Evolutionary conservation across 495 filamentous ascomycete genomes (phyloP).

Genomic region (Podospora tetraspora): DNA sequence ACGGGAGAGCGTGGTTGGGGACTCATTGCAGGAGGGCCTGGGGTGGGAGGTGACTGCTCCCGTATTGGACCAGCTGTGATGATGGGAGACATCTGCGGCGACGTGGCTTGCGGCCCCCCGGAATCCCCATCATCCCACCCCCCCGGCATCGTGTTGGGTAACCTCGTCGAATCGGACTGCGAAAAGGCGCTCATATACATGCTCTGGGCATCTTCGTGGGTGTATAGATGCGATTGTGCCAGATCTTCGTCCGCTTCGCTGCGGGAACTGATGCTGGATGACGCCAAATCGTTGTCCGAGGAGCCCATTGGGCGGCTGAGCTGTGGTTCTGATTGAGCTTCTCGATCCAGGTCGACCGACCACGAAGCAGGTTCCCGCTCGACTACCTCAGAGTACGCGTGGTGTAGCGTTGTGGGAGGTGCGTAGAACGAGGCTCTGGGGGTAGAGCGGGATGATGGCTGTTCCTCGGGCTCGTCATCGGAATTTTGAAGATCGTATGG

Average conservation of each 20-base stretch:
- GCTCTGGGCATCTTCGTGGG: constrained; percentile 87
- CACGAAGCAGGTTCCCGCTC: constrained; percentile 26
- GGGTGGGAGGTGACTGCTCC: background rate
- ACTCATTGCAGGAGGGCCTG: background rate
- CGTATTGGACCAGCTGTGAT: background rate
- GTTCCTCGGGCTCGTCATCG: constrained; percentile 17
- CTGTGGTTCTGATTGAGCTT: constrained; percentile 38
- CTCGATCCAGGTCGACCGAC: constrained; percentile 27
- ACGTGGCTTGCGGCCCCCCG: background rate
- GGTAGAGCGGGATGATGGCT: constrained; percentile 39
- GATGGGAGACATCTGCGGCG: background rate
- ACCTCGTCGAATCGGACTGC: constrained; percentile 32
- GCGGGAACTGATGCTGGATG: constrained; percentile 22
- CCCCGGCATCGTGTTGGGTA: constrained; percentile 52
- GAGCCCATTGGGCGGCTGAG: constrained; percentile 22
- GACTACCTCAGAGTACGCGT: constrained; percentile 34
- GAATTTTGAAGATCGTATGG: constrained; percentile 40
- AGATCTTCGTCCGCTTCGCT: constrained; percentile 43
- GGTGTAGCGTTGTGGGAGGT: constrained; percentile 12
- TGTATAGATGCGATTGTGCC: constrained; percentile 72
- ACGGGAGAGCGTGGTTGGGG: background rate
- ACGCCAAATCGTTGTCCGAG: constrained; percentile 19
- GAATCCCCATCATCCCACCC: constrained; percentile 47
- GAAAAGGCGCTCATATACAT: constrained; percentile 78
- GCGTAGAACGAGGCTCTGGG: constrained; percentile 39